Base-by-base conservation (phyloP, 2,329 filamentous ascomycete species). In the Aspergillus puulaauensis region DNA sequence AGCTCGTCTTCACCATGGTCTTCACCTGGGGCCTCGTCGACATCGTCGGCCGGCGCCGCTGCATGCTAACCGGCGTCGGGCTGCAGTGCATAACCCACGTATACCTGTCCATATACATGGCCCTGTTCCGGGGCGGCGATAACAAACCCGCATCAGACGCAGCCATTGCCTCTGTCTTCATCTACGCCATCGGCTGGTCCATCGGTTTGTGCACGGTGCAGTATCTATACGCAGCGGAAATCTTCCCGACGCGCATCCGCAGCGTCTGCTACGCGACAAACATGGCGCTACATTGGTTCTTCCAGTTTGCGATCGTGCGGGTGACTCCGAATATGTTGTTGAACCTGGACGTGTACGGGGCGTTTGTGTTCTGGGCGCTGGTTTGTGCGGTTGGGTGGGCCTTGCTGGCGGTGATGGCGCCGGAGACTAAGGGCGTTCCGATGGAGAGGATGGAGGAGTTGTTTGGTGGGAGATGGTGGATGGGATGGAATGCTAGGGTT, bases 21-120 rank as follows among this genome's bases (percentile, higher is more conserved):
- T 84, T 84, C 63, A 81, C 82, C 6, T 83, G 81, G 81, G 77
- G 79, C 0, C 68, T 85, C 4, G 79, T 85, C 56, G 82, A 84
- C 60, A 65, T 78, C 37, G 73, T 83, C 48, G 82, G 82, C 40
- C 79, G 82, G 8, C 76, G 81, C 1, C 73, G 73, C n/a, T 82
- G 79, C 65, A 77, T 82, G 57, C 71, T 82, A 14, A 64, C 69
- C 0, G 80, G 79, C 0, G 73, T 85, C 27, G 63, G 66, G 33
- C 67, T 83, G 35, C 80, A 83, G 63, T 75, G 78, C 56, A 63
- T 71, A 40, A 77, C 81, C 0, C 82, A 84, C 64, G 70, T 83
- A 49, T 85, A 83, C 68, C 82, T 84, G 77, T 77, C 77, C 19
- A 67, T 79, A 3, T 83, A 83, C 68, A 82, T 82, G 75, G 77